Conservation (phyloP, 257 asterid species). For the Linaria vulgaris region DNA sequence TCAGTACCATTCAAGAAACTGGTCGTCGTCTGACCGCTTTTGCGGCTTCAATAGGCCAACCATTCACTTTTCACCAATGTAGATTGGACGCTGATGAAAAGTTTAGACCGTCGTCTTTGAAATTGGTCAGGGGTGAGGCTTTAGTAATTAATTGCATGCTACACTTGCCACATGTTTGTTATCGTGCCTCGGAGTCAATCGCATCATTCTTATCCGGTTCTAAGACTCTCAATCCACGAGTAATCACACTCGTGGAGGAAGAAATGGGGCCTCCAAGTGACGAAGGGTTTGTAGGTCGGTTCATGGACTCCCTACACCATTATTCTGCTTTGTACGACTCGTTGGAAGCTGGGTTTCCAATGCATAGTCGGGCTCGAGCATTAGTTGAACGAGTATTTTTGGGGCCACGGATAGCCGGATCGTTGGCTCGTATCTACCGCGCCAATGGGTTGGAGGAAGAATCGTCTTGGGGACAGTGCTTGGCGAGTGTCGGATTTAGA, state of each 20-base stretch:
- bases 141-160: conserved; percentile 66
- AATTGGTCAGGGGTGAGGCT: conserved; percentile 70
- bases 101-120: conserved; percentile 53
- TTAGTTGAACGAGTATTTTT: conserved; percentile 66
- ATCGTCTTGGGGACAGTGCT: conserved; percentile 54
- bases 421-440: conserved; percentile 51
- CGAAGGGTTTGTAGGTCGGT: conserved; percentile 61
- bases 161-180: conserved; percentile 66
- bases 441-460: conserved; percentile 33
- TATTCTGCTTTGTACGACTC: conserved; percentile 70
- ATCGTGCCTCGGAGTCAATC: conserved; percentile 59
- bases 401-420: conserved; percentile 58
- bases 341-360: conserved; percentile 74
- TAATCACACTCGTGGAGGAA: conserved; percentile 72
- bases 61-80: conserved; percentile 74
- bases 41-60: conserved; percentile 73
- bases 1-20: conserved; percentile 68
- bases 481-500: conserved; percentile 43
- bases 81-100: conserved; percentile 59
- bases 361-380: conserved; percentile 58
- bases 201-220: conserved; percentile 60
- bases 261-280: conserved; percentile 38
- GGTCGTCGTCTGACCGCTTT: conserved; percentile 69
- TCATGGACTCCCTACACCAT: conserved; percentile 69
- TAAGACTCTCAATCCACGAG: conserved; percentile 49